Percentiles rank a stretch among this genome's conserved stretches.
Evolutionary conservation across 768 basidiomycete genomes (phyloP).

Genomic region (Mycena venus): DNA sequence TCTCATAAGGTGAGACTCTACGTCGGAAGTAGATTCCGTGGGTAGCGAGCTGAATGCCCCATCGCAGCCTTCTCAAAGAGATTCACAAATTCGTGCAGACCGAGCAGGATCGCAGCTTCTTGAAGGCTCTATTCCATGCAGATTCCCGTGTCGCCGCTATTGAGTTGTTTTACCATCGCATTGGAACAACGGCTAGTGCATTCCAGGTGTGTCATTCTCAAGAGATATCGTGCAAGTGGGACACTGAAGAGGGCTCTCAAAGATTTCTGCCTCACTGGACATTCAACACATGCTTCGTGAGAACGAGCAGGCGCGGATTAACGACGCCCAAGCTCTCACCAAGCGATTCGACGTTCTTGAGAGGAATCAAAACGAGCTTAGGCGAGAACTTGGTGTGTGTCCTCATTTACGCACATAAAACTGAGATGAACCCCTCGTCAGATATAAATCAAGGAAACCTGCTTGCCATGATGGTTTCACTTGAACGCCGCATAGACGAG

Average conservation of each 20-base stretch:
- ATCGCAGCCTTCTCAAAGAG: background rate
- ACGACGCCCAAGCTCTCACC: background rate
- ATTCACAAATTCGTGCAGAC: slow-evolving; percentile 2
- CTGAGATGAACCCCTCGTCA: too few species aligned
- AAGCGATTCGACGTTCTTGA: background rate
- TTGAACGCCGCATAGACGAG: background rate
- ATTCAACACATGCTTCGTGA: background rate
- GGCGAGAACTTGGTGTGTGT: background rate
- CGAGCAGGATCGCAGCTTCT: slow-evolving; percentile 4
- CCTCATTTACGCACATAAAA: background rate
- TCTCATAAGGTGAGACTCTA: background rate
- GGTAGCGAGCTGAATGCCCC: background rate
- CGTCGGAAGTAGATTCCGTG: background rate
- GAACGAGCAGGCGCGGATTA: background rate
- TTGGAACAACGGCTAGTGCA: background rate
- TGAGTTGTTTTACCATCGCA: slow-evolving; percentile 1
- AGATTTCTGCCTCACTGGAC: background rate
- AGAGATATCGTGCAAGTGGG: background rate
- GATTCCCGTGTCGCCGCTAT: background rate
- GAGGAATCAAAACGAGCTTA: background rate
- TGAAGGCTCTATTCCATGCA: background rate
- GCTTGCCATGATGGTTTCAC: slow-evolving; percentile 3
- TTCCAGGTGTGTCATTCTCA: slow-evolving; percentile 6
- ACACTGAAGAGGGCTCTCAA: background rate
- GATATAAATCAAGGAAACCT: background rate